Conservation (phyloP, 2,329 filamentous ascomycete genomes). For the Sporothrix inflata region DNA sequence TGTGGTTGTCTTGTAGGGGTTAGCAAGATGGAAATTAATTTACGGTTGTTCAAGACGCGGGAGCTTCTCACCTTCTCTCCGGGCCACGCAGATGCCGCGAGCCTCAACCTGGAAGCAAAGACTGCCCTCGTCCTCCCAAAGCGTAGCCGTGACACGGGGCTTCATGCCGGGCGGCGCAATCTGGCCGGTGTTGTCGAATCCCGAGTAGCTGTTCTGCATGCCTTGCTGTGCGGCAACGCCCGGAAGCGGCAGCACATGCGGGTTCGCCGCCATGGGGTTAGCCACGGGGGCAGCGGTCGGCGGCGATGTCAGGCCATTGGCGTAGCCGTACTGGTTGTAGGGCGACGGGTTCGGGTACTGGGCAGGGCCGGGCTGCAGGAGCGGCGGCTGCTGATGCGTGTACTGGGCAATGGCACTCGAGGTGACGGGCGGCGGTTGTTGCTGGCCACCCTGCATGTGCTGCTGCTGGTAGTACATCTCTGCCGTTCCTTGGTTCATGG, state of each 20-base stretch:
- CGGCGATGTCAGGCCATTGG: conserved; percentile 80
- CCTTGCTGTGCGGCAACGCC: conserved; percentile 52
- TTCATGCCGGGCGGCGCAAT: conserved; percentile 92
- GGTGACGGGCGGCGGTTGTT: conserved; percentile 73
- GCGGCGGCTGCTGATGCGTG: conserved; percentile 72
- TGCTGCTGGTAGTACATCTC: conserved; percentile 83
- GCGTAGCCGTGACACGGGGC: conserved; percentile 89
- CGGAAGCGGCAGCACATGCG: conserved; percentile 73
- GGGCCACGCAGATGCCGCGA: conserved; percentile 90
- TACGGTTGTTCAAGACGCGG: neutral
- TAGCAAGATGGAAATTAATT: neutral
- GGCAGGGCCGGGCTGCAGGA: conserved; percentile 71
- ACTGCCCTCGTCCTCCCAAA: conserved; percentile 98
- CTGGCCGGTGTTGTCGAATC: conserved; percentile 85
- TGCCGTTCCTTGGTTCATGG: conserved; percentile 80
- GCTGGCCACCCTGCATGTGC: conserved; percentile 78
- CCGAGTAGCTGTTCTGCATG: conserved; percentile 58
- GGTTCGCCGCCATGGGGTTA: conserved; percentile 64
- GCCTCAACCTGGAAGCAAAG: conserved; percentile 98
- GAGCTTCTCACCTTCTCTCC: conserved; percentile 75
- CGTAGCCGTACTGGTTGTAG: conserved; percentile 73
- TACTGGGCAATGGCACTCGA: conserved; percentile 76
- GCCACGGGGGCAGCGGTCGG: conserved; percentile 69
- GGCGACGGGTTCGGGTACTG: conserved; percentile 66
- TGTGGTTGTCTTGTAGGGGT: conserved; percentile 76